Base-by-base conservation (phyloP, 106 monocot species). In the Gastrodia elata region DNA sequence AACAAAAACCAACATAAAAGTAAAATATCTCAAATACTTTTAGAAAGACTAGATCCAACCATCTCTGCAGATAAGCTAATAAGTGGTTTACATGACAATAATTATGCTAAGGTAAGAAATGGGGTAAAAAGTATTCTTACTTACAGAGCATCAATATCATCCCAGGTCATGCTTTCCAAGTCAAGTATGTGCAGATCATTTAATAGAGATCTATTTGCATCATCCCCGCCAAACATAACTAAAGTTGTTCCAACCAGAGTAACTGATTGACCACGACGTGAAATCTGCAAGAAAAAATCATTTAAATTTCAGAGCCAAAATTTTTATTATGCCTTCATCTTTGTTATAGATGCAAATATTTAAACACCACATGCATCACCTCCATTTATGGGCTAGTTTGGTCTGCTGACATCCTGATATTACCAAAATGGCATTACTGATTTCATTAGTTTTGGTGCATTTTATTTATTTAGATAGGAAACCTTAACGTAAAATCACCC, bases 161-260 rank as follows among this genome's bases (percentile, higher is more conserved):
- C 91, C 98, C 98, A 99, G 9, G 98, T 99, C 98, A 99, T 99
- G 64, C 91, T 89, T 78, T 99, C 93, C 75, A 99, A 82, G 83
- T 99, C 98, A 85, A 99, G 98, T 75, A 99, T 87, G 75, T 99
- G 88, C 68, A 99, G 68, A 75, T 99, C 98, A 85, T 99, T 99
- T 64, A 99, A 79, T 39, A 99, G 83, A 83, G 87, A 80, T 80
- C 98, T 86, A 46, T 91, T 99, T 38, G 93, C 93, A 91, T 99
- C 93, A 87, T 99, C 88, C 55, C 98, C 98, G 68, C 98, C 98
- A 85, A 99, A 99, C 69, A 99, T 85, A 38, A 99, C 89, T 75
- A 99, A 82, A 68, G 82, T 99, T 33, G 80, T 79, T 37, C 93
- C 93, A 61, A 99, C 98, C 73, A 93, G 88, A 37, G 88, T 89